phyloP scores from a whole-genome alignment of 441 rosid genomes.

The Pelargonium australe region DNA sequence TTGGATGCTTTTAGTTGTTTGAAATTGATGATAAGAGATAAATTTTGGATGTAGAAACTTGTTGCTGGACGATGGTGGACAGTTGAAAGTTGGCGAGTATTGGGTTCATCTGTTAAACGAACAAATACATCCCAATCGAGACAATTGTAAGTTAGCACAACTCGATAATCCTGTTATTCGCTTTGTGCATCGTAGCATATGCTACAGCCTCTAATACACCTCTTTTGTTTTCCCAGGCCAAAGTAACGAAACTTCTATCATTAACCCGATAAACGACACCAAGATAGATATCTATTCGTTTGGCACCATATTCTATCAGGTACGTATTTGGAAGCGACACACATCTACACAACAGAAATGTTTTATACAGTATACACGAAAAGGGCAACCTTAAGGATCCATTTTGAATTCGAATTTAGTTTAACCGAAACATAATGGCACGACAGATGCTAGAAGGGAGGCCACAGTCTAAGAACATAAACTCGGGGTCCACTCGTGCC shows the following conservation, averaged over 20 bases:
- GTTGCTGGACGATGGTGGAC: slow-evolving; percentile 49
- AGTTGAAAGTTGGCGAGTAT: slow-evolving; percentile 55
- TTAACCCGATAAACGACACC: slow-evolving; percentile 25
- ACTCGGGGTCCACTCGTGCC: slow-evolving; percentile 19
- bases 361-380: no score
- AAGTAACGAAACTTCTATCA: slow-evolving; percentile 23
- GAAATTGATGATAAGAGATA: no score
- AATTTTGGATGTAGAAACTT: slow-evolving; percentile 33
- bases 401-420: no score
- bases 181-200: not conserved
- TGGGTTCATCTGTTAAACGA: slow-evolving; percentile 52
- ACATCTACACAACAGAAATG: no score
- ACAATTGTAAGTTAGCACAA: slow-evolving; percentile 24
- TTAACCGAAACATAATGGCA: slow-evolving; percentile 3
- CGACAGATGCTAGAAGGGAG: slow-evolving; percentile 53
- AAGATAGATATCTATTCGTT: slow-evolving; percentile 33
- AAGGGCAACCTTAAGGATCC: no score
- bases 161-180: not conserved
- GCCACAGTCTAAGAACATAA: slow-evolving; percentile 12
- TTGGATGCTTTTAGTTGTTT: no score
- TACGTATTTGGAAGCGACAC: slow-evolving; percentile 1
- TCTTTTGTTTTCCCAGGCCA: slow-evolving; percentile 26
- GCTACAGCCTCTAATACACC: slow-evolving; percentile 1
- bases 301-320: slow-evolving; percentile 46
- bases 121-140: slow-evolving; percentile 41